Percentiles rank a stretch among this genome's conserved stretches.
These are phyloP conservation scores for Salix udensis DNA, from an alignment of 345 rosid species.

Conservation along the genomic window DNA sequence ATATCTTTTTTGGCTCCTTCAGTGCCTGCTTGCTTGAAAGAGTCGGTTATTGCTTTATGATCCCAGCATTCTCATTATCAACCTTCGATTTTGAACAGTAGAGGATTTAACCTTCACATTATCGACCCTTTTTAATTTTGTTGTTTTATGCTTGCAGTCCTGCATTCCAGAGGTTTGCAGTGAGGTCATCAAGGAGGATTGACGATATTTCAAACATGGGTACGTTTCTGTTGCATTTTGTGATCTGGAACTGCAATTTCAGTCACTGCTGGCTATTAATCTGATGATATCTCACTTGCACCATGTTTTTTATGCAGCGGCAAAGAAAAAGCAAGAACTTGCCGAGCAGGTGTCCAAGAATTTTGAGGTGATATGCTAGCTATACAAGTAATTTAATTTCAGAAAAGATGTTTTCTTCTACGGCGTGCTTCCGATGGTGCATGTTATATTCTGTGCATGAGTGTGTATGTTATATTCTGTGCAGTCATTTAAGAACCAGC, in stretches of 20 bases:
- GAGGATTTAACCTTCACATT: not conserved
- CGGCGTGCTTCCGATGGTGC: not conserved
- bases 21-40: not conserved
- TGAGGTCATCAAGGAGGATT: constrained; percentile 65
- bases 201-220: constrained; percentile 61
- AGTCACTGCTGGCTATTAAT: not conserved
- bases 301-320: constrained; percentile 35
- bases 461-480: not conserved
- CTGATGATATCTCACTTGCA: too few relatives aligned
- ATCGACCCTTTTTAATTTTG: not conserved
- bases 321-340: constrained; percentile 45
- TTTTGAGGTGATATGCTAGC: constrained; percentile 31
- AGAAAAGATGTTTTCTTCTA: not conserved
- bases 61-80: not conserved
- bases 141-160: constrained; percentile 37
- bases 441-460: not conserved
- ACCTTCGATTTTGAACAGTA: not conserved
- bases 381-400: not conserved
- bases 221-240: constrained; percentile 11
- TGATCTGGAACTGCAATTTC: not conserved
- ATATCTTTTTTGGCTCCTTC: not conserved
- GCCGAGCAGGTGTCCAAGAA: constrained; percentile 54
- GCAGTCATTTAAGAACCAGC: constrained; percentile 38
- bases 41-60: not conserved
- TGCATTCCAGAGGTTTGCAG: constrained; percentile 88